Base-by-base conservation (phyloP, 495 filamentous ascomycete species). In the Penicillium macrosclerotiorum region DNA sequence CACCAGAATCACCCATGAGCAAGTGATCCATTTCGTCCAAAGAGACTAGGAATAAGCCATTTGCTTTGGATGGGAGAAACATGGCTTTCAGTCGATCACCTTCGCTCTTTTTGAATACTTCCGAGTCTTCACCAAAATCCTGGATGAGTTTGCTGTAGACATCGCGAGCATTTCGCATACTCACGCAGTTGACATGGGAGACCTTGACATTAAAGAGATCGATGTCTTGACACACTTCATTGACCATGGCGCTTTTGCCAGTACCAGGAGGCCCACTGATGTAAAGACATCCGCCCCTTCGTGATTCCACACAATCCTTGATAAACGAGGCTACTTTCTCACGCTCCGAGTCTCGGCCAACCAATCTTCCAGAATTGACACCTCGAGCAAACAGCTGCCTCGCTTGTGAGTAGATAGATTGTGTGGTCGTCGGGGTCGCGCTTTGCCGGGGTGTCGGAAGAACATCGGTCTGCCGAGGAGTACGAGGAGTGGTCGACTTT, bases 1-100 rank as follows among this genome's bases (percentile, higher is more conserved):
- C 81, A 47, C 91, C 89, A 19, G 88, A 70, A 58, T 96, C 94
- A 16, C 93, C 67, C 0, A 82, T 89, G 25, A 97, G 75, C 42
- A 99, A 82, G 57, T 95, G 88, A 55, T 99, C 93, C 33, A 99
- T 88, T 62, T 99, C 93, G 59, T 99, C 93, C 41, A 99, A 69
- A 14, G 86, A 85, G 31, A 99, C 81, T 24, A 98, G 53, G 55
- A 85, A 96, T 13, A 81, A 65, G 30, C 57, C 55, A n/a, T 66
- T 60, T 7, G 69, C 52, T 48, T 78, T 81, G 45, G 72, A 76
- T n/a, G 81, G 69, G 18, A 83, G 49, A 51, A 93, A 85, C 45
- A 87, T 68, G 37, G 69, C 73, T 58, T 84, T 80, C 13, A 93
- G 60, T 19, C 74, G 71, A 13, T 72, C 71, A 5, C 71, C 72